phyloP scores from a whole-genome alignment of 163 green algal genomes.

The Volvox carteri region DNA sequence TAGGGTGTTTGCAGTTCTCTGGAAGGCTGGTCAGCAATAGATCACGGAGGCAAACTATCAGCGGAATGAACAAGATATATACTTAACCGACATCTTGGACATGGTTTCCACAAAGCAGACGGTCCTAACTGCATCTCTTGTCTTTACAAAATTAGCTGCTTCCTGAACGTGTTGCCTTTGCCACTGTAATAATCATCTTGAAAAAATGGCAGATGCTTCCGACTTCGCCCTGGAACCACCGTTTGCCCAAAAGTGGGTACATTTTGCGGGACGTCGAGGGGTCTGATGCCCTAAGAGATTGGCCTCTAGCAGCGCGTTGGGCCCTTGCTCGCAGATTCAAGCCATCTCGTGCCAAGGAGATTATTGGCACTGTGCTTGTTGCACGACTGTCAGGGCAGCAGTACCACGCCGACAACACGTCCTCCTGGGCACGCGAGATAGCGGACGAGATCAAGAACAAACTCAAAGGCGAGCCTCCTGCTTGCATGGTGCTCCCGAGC shows the following conservation, averaged over 20 bases:
- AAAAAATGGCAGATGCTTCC: constrained; percentile 27
- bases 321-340: constrained; percentile 71
- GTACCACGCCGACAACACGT: constrained; percentile 86
- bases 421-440: constrained; percentile 80
- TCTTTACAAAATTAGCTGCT: not conserved
- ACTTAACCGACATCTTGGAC: too few species aligned
- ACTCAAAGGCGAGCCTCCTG: constrained; percentile 80
- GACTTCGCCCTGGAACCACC: constrained; percentile 57
- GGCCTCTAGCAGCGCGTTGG: not conserved
- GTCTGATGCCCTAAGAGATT: not conserved
- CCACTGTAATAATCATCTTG: not conserved
- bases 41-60: too few species aligned
- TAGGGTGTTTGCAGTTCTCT: not conserved
- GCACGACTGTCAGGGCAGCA: constrained; percentile 71
- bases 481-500: too few species aligned
- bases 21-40: too few species aligned
- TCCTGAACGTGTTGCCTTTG: too few species aligned
- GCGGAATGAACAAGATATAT: too few species aligned
- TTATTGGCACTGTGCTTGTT: constrained; percentile 77
- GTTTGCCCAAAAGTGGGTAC: constrained; percentile 57
- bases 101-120: too few species aligned
- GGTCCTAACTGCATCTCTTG: not conserved
- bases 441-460: constrained; percentile 86
- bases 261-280: not conserved
- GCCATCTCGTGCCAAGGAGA: constrained; percentile 71